Percentiles rank a stretch among this genome's conserved stretches.
Evolutionary conservation across 768 basidiomycete species (phyloP).

Genomic region (Amanita pallidorosea): DNA sequence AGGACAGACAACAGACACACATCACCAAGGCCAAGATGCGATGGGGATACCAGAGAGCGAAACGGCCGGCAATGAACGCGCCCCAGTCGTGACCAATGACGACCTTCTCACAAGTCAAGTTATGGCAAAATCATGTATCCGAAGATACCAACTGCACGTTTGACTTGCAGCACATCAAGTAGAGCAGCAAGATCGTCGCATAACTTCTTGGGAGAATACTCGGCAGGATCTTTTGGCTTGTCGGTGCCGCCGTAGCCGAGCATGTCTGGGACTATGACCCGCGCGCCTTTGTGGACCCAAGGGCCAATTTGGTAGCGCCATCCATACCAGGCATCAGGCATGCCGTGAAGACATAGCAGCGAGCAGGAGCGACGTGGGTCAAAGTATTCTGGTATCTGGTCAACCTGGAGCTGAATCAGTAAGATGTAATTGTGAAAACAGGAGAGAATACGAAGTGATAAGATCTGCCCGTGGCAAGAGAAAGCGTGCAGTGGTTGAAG

Average conservation of each 20-base stretch:
- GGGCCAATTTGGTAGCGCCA: constrained; percentile 69
- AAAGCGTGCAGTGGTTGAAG: constrained; percentile 44
- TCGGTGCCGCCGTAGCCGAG: constrained; percentile 59
- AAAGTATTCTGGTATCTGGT: constrained; percentile 43
- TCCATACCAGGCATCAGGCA: constrained; percentile 68
- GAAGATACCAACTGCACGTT: constrained; percentile 37
- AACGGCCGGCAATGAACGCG: constrained; percentile 46
- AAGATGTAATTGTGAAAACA: neutral
- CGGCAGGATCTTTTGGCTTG: constrained; percentile 41
- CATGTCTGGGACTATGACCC: constrained; percentile 54
- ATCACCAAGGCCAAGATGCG: constrained; percentile 46
- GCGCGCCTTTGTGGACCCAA: constrained; percentile 51
- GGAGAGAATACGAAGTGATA: constrained; percentile 48
- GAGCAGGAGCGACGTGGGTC: constrained; percentile 32
- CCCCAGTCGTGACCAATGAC: constrained; percentile 83
- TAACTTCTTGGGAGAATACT: constrained; percentile 51
- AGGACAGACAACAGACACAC: constrained; percentile 26
- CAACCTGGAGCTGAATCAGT: constrained; percentile 22
- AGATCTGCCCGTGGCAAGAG: constrained; percentile 45
- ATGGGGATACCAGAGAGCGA: constrained; percentile 65
- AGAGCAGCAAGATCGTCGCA: constrained; percentile 56
- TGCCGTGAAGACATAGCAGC: constrained; percentile 70
- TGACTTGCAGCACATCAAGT: constrained; percentile 42
- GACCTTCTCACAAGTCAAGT: constrained; percentile 23
- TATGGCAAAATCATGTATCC: neutral